Base-by-base conservation (phyloP, 257 asterid genomes). In the Ehretia macrophylla region DNA sequence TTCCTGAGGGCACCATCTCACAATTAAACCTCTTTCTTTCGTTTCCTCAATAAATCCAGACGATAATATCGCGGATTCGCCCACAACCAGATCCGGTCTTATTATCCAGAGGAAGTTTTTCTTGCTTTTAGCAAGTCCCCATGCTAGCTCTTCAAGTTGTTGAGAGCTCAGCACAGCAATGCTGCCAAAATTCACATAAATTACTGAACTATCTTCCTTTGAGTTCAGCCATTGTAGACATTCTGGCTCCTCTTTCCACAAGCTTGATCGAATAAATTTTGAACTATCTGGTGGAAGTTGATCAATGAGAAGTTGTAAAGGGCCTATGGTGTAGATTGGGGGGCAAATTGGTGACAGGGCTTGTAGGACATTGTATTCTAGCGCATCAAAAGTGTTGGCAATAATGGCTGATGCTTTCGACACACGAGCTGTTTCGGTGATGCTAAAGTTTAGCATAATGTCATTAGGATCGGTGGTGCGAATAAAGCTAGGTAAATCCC, bases 381-480 rank as follows among this genome's bases (percentile, higher is more conserved):
- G 51, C 11, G 32, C 35, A 8, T 58, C 63, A 14, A 37, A 58
- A 6, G 51, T 58, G 63, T 58, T 58, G 5, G 35, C 8, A 19
- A 59, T 44, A 23, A 37, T 37, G 50, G 62, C 49, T 8, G 49
- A 8, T 18, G 62, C 35, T 1, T 27, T 27, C 35, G 3, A 27
- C n/a, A n/a, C n/a, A n/a, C 62, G 17, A n/a, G 55, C 17, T 40
- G 68, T 61, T 71, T 78, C 69, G 4, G 60, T 44, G 1, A 72
- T 56, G 3, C 62, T 17, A 52, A 65, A 71, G 40, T 71, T 60
- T 11, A 73, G 67, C 61, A 77, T 11, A 0, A 47, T 49, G 35
- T 71, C 79, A 32, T 77, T 50, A 20, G 59, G 59, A 62, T 72
- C 72, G 5, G 77, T 71, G 17, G 56, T 65, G 50, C 60, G 69